phyloP scores from a whole-genome alignment of 1,284 basidiomycete species.

The Paramarasmius palmivorus region DNA sequence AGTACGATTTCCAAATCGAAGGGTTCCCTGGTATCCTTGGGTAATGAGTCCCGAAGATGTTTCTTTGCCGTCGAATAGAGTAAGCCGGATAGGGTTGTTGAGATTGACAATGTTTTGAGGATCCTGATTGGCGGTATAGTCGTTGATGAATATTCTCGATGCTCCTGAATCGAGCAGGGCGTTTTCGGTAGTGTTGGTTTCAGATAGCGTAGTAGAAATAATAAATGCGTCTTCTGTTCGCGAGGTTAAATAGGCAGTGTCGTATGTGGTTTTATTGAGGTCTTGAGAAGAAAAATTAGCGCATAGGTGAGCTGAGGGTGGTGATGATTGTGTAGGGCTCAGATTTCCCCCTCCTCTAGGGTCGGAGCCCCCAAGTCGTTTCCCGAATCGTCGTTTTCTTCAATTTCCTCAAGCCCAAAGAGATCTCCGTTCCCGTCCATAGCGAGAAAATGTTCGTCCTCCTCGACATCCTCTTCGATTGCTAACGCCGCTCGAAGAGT shows the following conservation, averaged over 20 bases:
- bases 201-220: background rate
- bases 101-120: no score
- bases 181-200: no score
- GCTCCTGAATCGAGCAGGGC: constrained; percentile 1
- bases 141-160: background rate
- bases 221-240: background rate
- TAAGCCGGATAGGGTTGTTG: no score
- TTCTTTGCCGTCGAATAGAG: no score
- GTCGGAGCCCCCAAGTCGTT: constrained; percentile 3
- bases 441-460: no score
- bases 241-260: background rate
- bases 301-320: background rate
- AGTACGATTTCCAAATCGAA: background rate
- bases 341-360: no score
- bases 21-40: background rate
- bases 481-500: background rate
- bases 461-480: background rate
- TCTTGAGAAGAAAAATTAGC: background rate
- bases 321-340: background rate
- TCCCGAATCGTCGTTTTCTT: background rate
- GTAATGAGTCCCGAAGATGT: background rate
- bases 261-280: background rate
- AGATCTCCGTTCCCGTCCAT: no score
- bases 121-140: background rate
- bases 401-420: no score